Conservation (phyloP, 2,329 filamentous ascomycete genomes). For the Ophioceras dolichostomum region DNA sequence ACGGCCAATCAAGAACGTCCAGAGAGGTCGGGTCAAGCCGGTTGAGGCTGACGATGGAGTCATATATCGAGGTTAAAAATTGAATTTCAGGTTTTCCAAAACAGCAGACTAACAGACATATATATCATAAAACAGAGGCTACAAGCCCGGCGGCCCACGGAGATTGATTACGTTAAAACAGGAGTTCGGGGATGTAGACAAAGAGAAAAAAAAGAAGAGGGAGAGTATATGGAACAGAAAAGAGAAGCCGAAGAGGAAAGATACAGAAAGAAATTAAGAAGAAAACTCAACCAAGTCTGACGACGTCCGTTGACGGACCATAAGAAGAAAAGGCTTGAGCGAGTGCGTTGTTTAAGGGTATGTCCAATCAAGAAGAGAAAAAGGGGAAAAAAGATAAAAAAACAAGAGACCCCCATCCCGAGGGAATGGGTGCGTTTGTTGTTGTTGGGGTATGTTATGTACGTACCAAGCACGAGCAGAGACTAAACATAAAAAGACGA, state of each 20-base stretch:
- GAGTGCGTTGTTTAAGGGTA: background rate
- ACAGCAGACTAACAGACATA: background rate
- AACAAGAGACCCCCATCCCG: background rate
- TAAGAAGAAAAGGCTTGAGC: background rate
- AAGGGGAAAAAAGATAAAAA: background rate
- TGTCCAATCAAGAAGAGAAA: background rate
- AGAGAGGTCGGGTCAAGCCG: too few relatives aligned
- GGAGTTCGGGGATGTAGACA: background rate
- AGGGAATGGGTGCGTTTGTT: too few relatives aligned
- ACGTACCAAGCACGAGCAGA: too few relatives aligned
- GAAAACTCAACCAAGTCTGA: too few relatives aligned
- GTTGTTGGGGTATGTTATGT: too few relatives aligned
- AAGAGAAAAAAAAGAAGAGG: slow-evolving; percentile 1
- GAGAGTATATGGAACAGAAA: background rate
- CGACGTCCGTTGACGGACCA: too few relatives aligned
- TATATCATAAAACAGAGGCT: background rate
- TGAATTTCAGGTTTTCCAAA: background rate
- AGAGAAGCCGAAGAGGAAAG: too few relatives aligned
- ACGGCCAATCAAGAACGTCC: too few relatives aligned
- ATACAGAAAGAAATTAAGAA: too few relatives aligned
- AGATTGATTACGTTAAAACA: background rate
- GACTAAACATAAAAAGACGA: too few relatives aligned
- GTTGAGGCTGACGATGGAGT: too few relatives aligned
- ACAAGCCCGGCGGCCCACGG: background rate
- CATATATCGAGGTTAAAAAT: too few relatives aligned